Evolutionary conservation across 306 rosid genomes (phyloP).

Genomic region (Alnus glutinosa): DNA sequence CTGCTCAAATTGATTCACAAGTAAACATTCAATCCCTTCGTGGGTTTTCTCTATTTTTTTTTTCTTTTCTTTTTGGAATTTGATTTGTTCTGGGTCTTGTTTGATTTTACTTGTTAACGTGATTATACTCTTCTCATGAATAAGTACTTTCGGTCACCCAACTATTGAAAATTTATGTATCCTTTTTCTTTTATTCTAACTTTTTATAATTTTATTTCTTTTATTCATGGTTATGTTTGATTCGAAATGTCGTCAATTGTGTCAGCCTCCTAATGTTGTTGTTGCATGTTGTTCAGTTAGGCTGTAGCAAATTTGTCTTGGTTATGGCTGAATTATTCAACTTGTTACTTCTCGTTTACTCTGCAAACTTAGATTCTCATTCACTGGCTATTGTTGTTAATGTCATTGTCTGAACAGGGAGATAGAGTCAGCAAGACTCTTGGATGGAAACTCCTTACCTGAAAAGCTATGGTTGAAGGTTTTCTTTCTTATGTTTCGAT

Average conservation of each 20-base stretch:
- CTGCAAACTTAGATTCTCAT: not conserved
- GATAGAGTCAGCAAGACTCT: slow-evolving; percentile 46
- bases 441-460: slow-evolving; percentile 58
- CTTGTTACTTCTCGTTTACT: not conserved
- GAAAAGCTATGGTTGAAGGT: slow-evolving; percentile 86
- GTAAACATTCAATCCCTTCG: slow-evolving; percentile 25
- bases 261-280: not conserved
- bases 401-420: slow-evolving; percentile 38
- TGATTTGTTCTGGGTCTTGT: not conserved
- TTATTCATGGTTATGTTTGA: not conserved
- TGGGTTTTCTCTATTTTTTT: not conserved
- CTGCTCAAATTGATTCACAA: slow-evolving; percentile 60
- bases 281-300: not conserved
- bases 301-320: not conserved
- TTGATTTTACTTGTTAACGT: not conserved
- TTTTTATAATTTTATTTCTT: not conserved
- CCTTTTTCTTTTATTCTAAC: not conserved
- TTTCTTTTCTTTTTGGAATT: not conserved
- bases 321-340: not conserved
- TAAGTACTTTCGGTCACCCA: not conserved
- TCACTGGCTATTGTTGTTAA: not conserved
- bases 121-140: not conserved
- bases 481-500: slow-evolving; percentile 9
- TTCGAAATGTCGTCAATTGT: not conserved
- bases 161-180: no score